These are phyloP conservation scores for Arachnomyces sp. DNA, from an alignment of 2,329 filamentous ascomycete genomes.

Conservation along the genomic window DNA sequence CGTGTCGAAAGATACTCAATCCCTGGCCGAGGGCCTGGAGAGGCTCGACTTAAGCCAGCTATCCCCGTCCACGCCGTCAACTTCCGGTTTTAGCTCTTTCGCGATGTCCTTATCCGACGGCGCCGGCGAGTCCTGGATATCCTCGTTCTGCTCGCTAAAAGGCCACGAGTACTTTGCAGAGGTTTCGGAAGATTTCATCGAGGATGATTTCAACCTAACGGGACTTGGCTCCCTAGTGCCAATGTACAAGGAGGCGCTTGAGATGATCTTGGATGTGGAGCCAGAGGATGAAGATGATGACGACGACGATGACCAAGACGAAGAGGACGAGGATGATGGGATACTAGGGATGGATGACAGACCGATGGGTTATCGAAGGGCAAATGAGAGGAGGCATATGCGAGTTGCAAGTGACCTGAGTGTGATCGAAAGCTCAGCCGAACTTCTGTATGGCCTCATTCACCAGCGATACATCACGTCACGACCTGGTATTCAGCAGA, in stretches of 20 bases:
- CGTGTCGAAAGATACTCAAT: constrained; percentile 39
- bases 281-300: constrained; percentile 73
- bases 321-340: constrained; percentile 61
- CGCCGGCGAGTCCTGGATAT: constrained; percentile 86
- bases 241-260: constrained; percentile 97
- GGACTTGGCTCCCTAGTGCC: constrained; percentile 89
- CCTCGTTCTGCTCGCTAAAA: constrained; percentile 87
- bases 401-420: constrained; percentile 87
- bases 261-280: constrained; percentile 99
- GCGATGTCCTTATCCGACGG: constrained; percentile 38
- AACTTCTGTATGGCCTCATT: constrained; percentile 95
- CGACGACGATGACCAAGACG: constrained; percentile 58
- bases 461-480: constrained; percentile 98
- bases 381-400: constrained; percentile 65
- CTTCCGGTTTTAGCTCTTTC: constrained; percentile 31
- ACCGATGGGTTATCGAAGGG: constrained; percentile 36
- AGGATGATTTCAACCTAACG: constrained; percentile 98
- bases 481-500: constrained; percentile 90
- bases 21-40: constrained; percentile 40
- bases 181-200: constrained; percentile 97
- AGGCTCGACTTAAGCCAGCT: constrained; percentile 40
- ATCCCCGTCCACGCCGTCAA: constrained; percentile 35
- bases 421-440: constrained; percentile 94
- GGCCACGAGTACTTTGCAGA: constrained; percentile 99
- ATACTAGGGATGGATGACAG: constrained; percentile 54